Evolutionary conservation across 768 basidiomycete species (phyloP).

Genomic region (Boletus edulis): DNA sequence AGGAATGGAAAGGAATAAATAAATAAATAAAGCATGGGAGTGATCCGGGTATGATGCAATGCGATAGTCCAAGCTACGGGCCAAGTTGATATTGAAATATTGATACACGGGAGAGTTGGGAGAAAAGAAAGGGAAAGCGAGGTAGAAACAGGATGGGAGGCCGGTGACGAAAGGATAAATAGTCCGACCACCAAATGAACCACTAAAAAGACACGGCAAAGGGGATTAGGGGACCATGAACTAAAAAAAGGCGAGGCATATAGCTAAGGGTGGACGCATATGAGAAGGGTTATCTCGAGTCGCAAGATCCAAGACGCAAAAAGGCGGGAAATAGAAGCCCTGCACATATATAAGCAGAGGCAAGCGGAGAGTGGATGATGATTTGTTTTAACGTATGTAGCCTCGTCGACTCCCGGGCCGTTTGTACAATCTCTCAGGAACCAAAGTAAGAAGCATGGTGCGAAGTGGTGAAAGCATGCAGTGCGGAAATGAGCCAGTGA

Average conservation of each 20-base stretch:
- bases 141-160: neutral
- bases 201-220: constrained; percentile 29
- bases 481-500: constrained; percentile 34
- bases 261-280: constrained; percentile 15
- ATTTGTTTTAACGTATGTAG: constrained; percentile 27
- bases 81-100: constrained; percentile 35
- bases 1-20: neutral
- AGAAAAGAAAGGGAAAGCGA: neutral
- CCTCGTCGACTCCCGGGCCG: constrained; percentile 36
- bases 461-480: constrained; percentile 42
- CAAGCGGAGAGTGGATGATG: constrained; percentile 9
- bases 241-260: constrained; percentile 22
- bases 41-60: constrained; percentile 31
- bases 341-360: constrained; percentile 34
- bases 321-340: constrained; percentile 28
- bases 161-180: constrained; percentile 16
- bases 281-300: constrained; percentile 24
- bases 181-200: constrained; percentile 14
- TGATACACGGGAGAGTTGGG: constrained; percentile 26
- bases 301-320: constrained; percentile 44
- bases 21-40: constrained; percentile 23
- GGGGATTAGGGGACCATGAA: constrained; percentile 22
- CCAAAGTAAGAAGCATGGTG: constrained; percentile 35
- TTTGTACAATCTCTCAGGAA: constrained; percentile 36
- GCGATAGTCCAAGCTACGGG: constrained; percentile 29